A percentile compares a stretch with the other conserved stretches of the same genome.
Conservation (phyloP, 2,329 filamentous ascomycete genomes). For the Corynespora cassiicola region DNA sequence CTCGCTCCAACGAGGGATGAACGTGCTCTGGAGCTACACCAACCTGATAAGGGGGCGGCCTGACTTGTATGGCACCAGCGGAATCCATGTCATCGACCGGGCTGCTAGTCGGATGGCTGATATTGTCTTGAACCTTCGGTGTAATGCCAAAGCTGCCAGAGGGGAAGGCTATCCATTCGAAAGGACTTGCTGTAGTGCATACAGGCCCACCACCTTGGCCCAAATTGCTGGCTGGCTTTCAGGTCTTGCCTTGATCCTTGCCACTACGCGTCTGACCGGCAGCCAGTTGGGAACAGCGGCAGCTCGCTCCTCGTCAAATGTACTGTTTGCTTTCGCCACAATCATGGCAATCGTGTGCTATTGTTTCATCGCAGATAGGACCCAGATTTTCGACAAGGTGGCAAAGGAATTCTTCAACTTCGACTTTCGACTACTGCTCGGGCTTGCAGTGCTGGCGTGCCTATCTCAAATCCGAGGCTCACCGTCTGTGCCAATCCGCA, state of each 20-base stretch:
- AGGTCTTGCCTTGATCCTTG: slow-evolving; percentile 33
- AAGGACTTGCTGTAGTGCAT: slow-evolving; percentile 61
- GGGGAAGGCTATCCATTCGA: slow-evolving; percentile 52
- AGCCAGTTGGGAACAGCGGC: background rate
- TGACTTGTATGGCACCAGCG: slow-evolving; percentile 53
- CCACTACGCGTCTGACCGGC: background rate
- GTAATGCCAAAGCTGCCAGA: slow-evolving; percentile 55
- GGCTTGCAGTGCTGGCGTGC: slow-evolving; percentile 32
- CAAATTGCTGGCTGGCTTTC: slow-evolving; percentile 46
- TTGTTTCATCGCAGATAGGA: slow-evolving; percentile 63
- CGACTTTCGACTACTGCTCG: slow-evolving; percentile 42
- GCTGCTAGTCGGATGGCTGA: slow-evolving; percentile 59
- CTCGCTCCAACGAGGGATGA: slow-evolving; percentile 39
- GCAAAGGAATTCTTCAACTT: slow-evolving; percentile 53
- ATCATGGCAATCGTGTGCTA: slow-evolving; percentile 33
- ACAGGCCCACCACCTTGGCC: slow-evolving; percentile 45
- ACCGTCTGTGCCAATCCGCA: slow-evolving; percentile 5
- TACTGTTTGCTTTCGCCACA: slow-evolving; percentile 1
- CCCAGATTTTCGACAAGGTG: slow-evolving; percentile 59
- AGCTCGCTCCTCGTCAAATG: no score
- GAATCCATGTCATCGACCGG: slow-evolving; percentile 56
- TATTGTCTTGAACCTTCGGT: slow-evolving; percentile 61
- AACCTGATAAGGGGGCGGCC: slow-evolving; percentile 52
- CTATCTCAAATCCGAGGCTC: slow-evolving; percentile 35
- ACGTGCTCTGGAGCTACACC: slow-evolving; percentile 59